Percentiles rank a stretch among this genome's conserved stretches.
These are phyloP conservation scores for Lentinula novae-zelandiae DNA, from an alignment of 1,284 basidiomycete species.

Conservation along the genomic window DNA sequence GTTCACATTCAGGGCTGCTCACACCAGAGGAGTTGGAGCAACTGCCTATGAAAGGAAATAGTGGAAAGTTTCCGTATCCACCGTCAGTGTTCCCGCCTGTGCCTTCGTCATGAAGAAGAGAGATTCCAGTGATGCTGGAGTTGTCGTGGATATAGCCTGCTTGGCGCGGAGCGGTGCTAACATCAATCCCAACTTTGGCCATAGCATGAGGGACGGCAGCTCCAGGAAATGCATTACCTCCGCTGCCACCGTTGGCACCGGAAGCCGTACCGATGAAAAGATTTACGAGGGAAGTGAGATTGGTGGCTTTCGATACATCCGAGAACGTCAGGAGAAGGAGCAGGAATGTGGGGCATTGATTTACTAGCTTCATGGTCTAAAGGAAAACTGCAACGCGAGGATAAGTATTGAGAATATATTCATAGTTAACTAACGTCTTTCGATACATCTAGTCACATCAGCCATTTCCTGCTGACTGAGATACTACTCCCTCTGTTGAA, in stretches of 20 bases:
- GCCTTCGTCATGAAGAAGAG: slow-evolving; percentile 48
- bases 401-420: too few relatives aligned
- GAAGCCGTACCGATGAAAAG: slow-evolving; percentile 48
- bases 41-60: slow-evolving; percentile 38
- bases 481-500: slow-evolving; percentile 1
- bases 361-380: neutral
- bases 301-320: neutral
- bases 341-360: neutral
- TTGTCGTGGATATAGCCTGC: slow-evolving; percentile 42
- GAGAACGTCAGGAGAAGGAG: neutral
- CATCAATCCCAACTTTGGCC: slow-evolving; percentile 51
- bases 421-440: neutral
- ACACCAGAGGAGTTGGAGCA: slow-evolving; percentile 31
- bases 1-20: slow-evolving; percentile 28
- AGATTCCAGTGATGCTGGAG: slow-evolving; percentile 42
- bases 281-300: slow-evolving; percentile 40
- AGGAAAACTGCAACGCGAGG: neutral
- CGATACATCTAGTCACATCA: neutral
- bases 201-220: slow-evolving; percentile 49
- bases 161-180: slow-evolving; percentile 41
- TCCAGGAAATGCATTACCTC: slow-evolving; percentile 48
- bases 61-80: slow-evolving; percentile 46
- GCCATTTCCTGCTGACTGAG: slow-evolving; percentile 4
- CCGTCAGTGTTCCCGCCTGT: slow-evolving; percentile 48
- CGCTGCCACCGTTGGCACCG: slow-evolving; percentile 41